Evolutionary conservation across 2,329 filamentous ascomycete species (phyloP), one percentile per base, ranked within the genome.

Genomic region (Aureobasidium vineae): DNA sequence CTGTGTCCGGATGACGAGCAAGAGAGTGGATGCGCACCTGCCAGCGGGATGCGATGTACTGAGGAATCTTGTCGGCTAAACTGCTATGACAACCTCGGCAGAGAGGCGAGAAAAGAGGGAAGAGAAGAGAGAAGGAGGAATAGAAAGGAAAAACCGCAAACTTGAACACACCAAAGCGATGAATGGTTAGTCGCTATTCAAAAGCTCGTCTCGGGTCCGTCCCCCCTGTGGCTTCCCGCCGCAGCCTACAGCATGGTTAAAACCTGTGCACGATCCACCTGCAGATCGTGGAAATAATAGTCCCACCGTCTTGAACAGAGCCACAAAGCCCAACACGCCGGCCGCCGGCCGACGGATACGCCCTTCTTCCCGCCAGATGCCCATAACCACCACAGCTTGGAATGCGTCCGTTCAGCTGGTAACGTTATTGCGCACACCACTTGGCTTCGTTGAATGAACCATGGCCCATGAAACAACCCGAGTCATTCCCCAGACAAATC

Each of bases 1-100:
- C 15, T 28, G 19, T 45, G 7, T 57, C 31, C n/a, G 31, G 16
- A 26, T 45, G 45, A 63, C 54, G 56, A 21, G 19, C 49, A 23
- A 67, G 40, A 13, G 59, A 67, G 36, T 26, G 54, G 56, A 60
- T 43, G 41, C 59, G 54, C 65, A 66, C 65, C 65, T 66, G 65
- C 65, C 65, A 66, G 65, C 65, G 65, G 59, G 45, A 61, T 45
- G 63, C 63, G 57, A 60, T 52, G 28, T 61, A 5, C 10, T 60
- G 41, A 49, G 13, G 2, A 31, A 10, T 26, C 2, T 23, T 3
- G 38, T 59, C n/a, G 57, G 57, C 57, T 38, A 49, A 41, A 52
- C 21, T 47, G 59, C 49, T 49, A 21, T 8, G 26, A 21, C 8
- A 31, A 26, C 38, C 61, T 53, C 36, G 36, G 61, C 23, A 52